phyloP scores from a whole-genome alignment of 176 grass and related monocot species.

The Oryza punctata region DNA sequence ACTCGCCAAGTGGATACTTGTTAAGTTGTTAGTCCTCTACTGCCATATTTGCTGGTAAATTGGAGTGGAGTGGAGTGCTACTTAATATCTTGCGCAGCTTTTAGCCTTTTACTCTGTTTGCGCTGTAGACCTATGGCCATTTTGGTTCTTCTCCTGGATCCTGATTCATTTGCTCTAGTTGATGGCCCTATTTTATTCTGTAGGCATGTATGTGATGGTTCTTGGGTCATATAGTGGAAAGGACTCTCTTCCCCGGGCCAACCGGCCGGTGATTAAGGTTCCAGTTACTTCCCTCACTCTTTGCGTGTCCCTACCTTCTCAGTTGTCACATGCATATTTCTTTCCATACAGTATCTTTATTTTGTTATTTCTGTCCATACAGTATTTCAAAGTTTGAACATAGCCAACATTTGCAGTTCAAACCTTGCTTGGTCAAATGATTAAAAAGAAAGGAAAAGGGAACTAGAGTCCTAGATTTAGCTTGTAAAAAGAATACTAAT shows the following conservation, averaged over 20 bases:
- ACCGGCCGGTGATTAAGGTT: conserved; percentile 58
- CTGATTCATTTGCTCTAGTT: conserved; percentile 13
- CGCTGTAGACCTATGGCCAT: neutral
- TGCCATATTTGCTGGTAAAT: neutral
- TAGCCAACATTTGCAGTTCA: neutral
- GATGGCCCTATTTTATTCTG: conserved; percentile 21
- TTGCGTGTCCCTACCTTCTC: neutral
- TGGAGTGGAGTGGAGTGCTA: neutral
- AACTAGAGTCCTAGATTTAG: neutral
- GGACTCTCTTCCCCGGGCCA: conserved; percentile 3
- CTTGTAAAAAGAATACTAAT: conserved; percentile 13
- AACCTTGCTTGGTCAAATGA: neutral
- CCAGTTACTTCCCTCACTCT: neutral
- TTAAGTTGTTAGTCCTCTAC: neutral
- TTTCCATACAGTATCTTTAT: neutral
- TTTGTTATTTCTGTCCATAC: conserved; percentile 2
- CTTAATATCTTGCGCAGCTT: neutral
- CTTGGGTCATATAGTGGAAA: conserved; percentile 51
- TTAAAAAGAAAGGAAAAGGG: neutral
- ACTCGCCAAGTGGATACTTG: neutral
- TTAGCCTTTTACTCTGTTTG: neutral
- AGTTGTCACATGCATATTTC: neutral
- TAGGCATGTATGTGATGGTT: conserved; percentile 89
- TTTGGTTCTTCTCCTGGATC: neutral
- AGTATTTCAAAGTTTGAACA: neutral